These are phyloP conservation scores for Plasmodium cynomolgi DNA, from an alignment of 169 alveolate genomes.

Conservation along the genomic window DNA sequence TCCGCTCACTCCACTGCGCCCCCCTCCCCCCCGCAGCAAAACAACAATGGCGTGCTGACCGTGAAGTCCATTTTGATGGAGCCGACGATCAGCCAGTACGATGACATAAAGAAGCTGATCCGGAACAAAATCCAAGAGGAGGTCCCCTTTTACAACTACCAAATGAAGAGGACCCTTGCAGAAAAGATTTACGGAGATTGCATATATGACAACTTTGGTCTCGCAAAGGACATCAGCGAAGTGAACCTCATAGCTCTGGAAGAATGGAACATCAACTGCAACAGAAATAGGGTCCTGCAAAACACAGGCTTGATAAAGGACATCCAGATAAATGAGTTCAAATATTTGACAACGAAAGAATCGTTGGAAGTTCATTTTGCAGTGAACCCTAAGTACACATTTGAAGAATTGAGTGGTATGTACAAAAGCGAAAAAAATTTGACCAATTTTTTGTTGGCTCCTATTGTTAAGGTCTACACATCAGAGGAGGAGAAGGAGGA, in stretches of 20 bases:
- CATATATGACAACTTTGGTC: slow-evolving; percentile 81
- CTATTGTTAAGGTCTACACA: slow-evolving; percentile 17
- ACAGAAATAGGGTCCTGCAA: slow-evolving; percentile 44
- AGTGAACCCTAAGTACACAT: slow-evolving; percentile 51
- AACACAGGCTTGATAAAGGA: slow-evolving; percentile 54
- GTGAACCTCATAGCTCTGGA: slow-evolving; percentile 49
- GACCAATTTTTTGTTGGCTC: slow-evolving; percentile 24
- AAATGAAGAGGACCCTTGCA: slow-evolving; percentile 79
- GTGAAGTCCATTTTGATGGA: slow-evolving; percentile 31
- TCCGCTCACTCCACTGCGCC: background rate
- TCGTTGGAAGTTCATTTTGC: slow-evolving; percentile 69
- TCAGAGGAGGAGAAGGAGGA: slow-evolving; percentile 77
- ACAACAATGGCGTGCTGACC: slow-evolving; percentile 29
- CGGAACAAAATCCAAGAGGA: slow-evolving; percentile 39
- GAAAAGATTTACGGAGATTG: slow-evolving; percentile 84
- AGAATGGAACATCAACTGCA: slow-evolving; percentile 77
- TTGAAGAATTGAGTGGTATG: slow-evolving; percentile 43
- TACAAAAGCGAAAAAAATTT: slow-evolving; percentile 37
- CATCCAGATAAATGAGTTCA: slow-evolving; percentile 33
- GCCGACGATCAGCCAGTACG: slow-evolving; percentile 77
- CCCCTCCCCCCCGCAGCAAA: slow-evolving; percentile 14
- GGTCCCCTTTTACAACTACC: slow-evolving; percentile 60
- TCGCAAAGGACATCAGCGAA: slow-evolving; percentile 76
- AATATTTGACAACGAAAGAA: slow-evolving; percentile 76
- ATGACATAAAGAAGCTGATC: slow-evolving; percentile 76